These are phyloP conservation scores for Pyrenula massariospora DNA, from an alignment of 495 filamentous ascomycete genomes.

Conservation along the genomic window DNA sequence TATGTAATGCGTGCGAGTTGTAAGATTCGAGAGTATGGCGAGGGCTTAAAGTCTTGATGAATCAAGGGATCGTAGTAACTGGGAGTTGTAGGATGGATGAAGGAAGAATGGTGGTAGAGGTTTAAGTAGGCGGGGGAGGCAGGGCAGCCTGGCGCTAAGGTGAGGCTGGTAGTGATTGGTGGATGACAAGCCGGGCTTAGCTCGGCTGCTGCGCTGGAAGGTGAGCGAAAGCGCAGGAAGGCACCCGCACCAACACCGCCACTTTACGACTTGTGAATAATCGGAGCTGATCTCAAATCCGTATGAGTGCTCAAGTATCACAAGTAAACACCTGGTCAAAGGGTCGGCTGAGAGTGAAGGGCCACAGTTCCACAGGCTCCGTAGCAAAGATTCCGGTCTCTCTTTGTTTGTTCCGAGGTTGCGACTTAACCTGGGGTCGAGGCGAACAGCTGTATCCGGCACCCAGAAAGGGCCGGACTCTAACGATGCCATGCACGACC, in stretches of 20 bases:
- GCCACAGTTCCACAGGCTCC: no score
- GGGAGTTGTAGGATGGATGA: constrained; percentile 2
- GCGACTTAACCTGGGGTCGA: no score
- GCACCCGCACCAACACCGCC: no score
- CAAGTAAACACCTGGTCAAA: no score
- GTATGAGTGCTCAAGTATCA: no score
- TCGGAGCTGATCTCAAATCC: no score
- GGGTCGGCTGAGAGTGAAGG: no score
- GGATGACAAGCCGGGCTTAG: background rate
- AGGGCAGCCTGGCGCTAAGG: background rate
- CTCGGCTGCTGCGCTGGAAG: background rate
- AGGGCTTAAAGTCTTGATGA: constrained; percentile 4
- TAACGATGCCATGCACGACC: no score
- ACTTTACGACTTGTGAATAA: no score
- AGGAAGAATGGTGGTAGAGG: background rate
- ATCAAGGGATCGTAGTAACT: constrained; percentile 9
- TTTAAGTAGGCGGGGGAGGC: constrained; percentile 1
- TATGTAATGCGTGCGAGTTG: background rate
- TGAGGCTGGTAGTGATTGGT: background rate
- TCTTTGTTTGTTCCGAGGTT: background rate
- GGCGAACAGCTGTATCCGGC: background rate
- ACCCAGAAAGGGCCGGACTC: no score
- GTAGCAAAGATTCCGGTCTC: no score
- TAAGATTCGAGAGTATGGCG: constrained; percentile 7
- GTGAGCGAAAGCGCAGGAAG: background rate